Evolutionary conservation across 345 rosid genomes (phyloP).

Genomic region (Combretum micranthum): DNA sequence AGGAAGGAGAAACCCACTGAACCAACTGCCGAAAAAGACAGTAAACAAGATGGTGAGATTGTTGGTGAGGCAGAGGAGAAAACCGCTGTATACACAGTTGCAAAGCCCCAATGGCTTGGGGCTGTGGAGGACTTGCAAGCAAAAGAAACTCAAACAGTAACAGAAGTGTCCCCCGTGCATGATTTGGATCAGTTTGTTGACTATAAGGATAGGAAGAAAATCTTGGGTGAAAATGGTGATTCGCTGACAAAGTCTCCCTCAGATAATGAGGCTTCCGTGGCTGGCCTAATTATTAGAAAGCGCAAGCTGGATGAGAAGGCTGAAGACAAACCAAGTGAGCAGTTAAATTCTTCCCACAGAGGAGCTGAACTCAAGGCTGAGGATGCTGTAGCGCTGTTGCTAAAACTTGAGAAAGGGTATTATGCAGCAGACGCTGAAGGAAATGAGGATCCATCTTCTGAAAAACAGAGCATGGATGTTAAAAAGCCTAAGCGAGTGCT

Average conservation of each 20-base stretch:
- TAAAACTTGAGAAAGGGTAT: conserved; percentile 73
- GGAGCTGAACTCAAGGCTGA: conserved; percentile 55
- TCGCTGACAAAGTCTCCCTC: conserved; percentile 12
- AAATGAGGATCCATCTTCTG: conserved; percentile 18
- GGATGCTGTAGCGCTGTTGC: conserved; percentile 80
- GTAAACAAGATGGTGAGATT: conserved; percentile 26
- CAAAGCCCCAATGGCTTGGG: conserved; percentile 95
- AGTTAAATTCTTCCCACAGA: conserved; percentile 24
- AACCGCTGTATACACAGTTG: conserved; percentile 36
- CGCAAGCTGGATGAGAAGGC: conserved; percentile 41
- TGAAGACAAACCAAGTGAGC: conserved; percentile 21
- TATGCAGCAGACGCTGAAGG: conserved; percentile 38
- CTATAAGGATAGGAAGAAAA: conserved; percentile 72
- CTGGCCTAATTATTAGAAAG: conserved; percentile 87
- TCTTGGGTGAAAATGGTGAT: conserved; percentile 21
- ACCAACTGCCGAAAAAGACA: conserved; percentile 17
- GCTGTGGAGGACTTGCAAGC: conserved; percentile 47
- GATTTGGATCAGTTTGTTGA: conserved; percentile 67
- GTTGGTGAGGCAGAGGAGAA: conserved; percentile 28
- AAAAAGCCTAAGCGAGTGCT: conserved; percentile 50
- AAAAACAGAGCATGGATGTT: conserved; percentile 24
- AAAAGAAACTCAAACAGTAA: conserved; percentile 30
- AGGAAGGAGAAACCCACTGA: conserved; percentile 25
- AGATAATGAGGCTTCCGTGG: conserved; percentile 39
- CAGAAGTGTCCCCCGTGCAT: conserved; percentile 20